Percentiles rank a stretch among this genome's conserved stretches.
Evolutionary conservation across 2,329 filamentous ascomycete genomes (phyloP).

Genomic region (Fusarium sp.): DNA sequence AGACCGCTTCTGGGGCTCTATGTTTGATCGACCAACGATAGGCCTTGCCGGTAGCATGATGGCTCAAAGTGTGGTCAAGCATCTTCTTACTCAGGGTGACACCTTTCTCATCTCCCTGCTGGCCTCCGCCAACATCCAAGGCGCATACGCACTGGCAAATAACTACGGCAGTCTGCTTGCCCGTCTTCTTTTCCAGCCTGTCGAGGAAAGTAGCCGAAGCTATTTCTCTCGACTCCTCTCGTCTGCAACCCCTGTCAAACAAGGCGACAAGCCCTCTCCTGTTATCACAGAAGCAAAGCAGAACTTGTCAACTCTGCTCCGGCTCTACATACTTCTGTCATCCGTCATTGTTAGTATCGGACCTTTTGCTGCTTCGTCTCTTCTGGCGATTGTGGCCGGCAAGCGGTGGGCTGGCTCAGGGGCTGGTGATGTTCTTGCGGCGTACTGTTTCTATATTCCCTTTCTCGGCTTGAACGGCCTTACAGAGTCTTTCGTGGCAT

Average conservation of each 20-base stretch:
- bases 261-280: conserved; percentile 41
- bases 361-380: conserved; percentile 77
- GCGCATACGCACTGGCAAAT: conserved; percentile 90
- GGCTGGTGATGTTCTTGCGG: conserved; percentile 78
- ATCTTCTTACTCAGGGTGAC: conserved; percentile 93
- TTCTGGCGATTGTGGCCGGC: conserved; percentile 82
- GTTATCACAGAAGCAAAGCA: conserved; percentile 56
- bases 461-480: conserved; percentile 92
- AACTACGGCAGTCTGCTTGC: conserved; percentile 94
- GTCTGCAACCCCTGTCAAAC: conserved; percentile 37
- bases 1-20: conserved; percentile 62
- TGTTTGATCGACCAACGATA: conserved; percentile 77
- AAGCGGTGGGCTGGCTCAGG: conserved; percentile 78
- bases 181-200: conserved; percentile 89
- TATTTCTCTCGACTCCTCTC: conserved; percentile 86
- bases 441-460: conserved; percentile 93
- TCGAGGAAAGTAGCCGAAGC: conserved; percentile 92
- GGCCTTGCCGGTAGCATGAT: conserved; percentile 84
- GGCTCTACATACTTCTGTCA: conserved; percentile 79
- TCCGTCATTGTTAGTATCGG: conserved; percentile 76
- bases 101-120: conserved; percentile 86
- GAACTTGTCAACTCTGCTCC: conserved; percentile 74
- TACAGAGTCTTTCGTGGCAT: conserved; percentile 91
- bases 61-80: conserved; percentile 89
- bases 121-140: conserved; percentile 83